Percentiles rank a stretch among this genome's conserved stretches.
Evolutionary conservation across 129 eudicot genomes (phyloP).

Genomic region (Centella asiatica): DNA sequence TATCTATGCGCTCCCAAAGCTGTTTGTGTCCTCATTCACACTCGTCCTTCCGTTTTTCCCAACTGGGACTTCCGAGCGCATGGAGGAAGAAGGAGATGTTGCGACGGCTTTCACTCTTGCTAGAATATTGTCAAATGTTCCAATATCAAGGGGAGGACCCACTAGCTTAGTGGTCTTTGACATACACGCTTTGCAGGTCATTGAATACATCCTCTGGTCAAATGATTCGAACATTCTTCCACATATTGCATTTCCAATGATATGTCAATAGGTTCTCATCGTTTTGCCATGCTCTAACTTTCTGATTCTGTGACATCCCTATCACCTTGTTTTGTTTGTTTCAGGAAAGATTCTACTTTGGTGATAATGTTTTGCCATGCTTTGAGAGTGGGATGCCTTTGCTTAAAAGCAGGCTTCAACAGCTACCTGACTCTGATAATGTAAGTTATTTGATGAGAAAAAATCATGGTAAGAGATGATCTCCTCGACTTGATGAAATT

Average conservation of each 20-base stretch:
- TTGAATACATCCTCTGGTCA: constrained; percentile 1
- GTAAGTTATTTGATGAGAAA: constrained; percentile 30
- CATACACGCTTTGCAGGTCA: constrained; percentile 95
- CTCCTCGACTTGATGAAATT: too few species aligned
- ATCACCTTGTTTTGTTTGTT: not conserved
- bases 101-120: constrained; percentile 99
- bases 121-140: constrained; percentile 79
- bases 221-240: not conserved
- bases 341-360: constrained; percentile 98
- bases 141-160: constrained; percentile 89
- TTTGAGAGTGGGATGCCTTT: constrained; percentile 98
- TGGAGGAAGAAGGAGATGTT: constrained; percentile 98
- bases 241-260: not conserved
- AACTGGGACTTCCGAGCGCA: constrained; percentile 92
- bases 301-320: not conserved
- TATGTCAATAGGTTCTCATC: not conserved
- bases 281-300: constrained; percentile 13
- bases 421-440: constrained; percentile 94
- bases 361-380: constrained; percentile 88
- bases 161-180: constrained; percentile 92
- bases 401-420: constrained; percentile 89
- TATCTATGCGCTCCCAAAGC: constrained; percentile 88
- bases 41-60: constrained; percentile 98
- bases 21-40: constrained; percentile 87
- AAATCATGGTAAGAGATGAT: not conserved